Conservation (phyloP, 805 yeast species). For the Yarrowia divulgata region DNA sequence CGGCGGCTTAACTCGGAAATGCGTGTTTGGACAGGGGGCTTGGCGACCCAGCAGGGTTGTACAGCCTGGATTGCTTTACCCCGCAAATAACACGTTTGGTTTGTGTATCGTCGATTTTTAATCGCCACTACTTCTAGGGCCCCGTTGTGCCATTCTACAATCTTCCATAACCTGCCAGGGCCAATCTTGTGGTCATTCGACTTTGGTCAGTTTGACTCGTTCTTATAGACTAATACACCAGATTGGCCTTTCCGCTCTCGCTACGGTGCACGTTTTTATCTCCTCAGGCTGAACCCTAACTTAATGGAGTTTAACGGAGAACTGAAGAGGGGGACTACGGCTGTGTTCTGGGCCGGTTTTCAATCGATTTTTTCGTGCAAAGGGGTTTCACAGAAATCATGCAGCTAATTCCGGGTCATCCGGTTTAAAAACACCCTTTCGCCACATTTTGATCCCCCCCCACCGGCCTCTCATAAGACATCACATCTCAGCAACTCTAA, state of each 20-base stretch:
- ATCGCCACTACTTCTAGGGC: no score
- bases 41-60: slow-evolving; percentile 7
- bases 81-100: background rate
- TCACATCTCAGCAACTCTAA: slow-evolving; percentile 2
- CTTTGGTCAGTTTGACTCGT: background rate
- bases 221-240: background rate
- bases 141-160: background rate
- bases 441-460: background rate
- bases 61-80: slow-evolving; percentile 25
- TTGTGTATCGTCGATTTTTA: background rate
- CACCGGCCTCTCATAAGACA: background rate
- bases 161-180: background rate
- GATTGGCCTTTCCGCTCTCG: slow-evolving; percentile 13
- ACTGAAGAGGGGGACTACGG: background rate
- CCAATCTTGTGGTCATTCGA: background rate
- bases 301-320: slow-evolving; percentile 1
- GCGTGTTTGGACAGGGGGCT: slow-evolving; percentile 33
- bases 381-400: background rate
- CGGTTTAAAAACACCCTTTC: background rate
- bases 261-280: slow-evolving; percentile 34
- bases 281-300: slow-evolving; percentile 19
- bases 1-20: slow-evolving; percentile 22
- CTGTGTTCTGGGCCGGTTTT: background rate
- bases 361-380: no score
- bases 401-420: background rate